Evolutionary conservation across 139 green algal genomes (phyloP), one percentile per base, ranked within the genome.

Genomic region (Pseudopediastrum boryanum): DNA sequence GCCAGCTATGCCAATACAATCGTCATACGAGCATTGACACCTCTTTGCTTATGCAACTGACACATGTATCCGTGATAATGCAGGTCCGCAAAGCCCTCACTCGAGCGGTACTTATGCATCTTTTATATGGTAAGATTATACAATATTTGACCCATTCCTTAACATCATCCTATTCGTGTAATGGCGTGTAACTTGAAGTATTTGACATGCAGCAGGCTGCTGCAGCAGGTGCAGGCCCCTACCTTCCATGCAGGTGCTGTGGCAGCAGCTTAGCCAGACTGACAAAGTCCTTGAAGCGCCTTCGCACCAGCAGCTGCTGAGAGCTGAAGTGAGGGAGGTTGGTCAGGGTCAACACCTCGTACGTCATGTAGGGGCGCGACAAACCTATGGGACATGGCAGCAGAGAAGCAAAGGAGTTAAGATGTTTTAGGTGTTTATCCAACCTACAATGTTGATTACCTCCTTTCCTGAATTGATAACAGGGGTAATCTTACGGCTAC

Each of bases 271-370:
- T 80, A 9, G 74, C n/a, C 0, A 80, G 74, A 16, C 44, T 63
- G 33, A 80, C 74, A 39, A 80, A 63, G 44, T 80, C 74, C 31
- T 61, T 65, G 44, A 80, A 80, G 42, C 74, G 74, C 33, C 74
- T 59, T 10, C 74, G 64, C 31, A 80, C 74, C 12, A 21, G 62
- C 44, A 71, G 43, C 12, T 44, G 38, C 21, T 33, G 50, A 44
- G 21, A 29, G 44, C 74, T 80, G 74, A 71, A 73, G 61, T 72
- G 59, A 2, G 61, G 43, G 44, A 71, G 35, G 74, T 44, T 80
- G 43, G 74, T 80, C 4, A n/a, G 13, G 41, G 59, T 72, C 35
- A 25, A 51, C 7, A 80, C 74, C 61, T 73, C 61, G 35, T 80
- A 80, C 44, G 33, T 66, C 56, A 63, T 80, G 74, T 80, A 80